Conservation (phyloP, 306 rosid genomes). For the Potentilla sterilis region DNA sequence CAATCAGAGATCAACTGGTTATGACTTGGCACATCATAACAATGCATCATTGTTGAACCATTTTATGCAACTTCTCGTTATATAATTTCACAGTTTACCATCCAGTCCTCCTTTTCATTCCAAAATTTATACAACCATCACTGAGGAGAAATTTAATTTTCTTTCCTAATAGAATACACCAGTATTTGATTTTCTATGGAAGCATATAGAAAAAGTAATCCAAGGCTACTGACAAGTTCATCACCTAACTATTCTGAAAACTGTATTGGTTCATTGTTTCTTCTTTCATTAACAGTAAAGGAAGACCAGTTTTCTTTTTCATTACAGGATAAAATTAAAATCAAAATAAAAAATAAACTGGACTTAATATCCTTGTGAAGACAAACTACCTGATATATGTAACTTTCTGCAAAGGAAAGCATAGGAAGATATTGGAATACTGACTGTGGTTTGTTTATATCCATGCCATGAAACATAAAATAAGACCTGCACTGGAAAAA, state of each 20-base stretch:
- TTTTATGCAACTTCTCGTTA: too few relatives aligned
- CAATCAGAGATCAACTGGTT: not conserved
- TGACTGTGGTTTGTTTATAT: slow-evolving; percentile 57
- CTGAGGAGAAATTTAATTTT: too few relatives aligned
- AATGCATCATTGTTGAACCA: too few relatives aligned
- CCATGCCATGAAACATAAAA: slow-evolving; percentile 92
- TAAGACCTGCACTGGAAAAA: slow-evolving; percentile 88
- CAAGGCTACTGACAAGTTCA: not conserved
- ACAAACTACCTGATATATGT: slow-evolving; percentile 75
- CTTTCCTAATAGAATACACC: not conserved
- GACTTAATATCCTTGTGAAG: slow-evolving; percentile 20
- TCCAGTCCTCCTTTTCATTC: too few relatives aligned
- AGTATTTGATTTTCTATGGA: not conserved
- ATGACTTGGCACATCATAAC: not conserved
- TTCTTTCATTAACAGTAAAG: not conserved
- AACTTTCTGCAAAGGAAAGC: slow-evolving; percentile 86
- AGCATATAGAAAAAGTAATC: not conserved
- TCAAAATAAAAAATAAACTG: not conserved
- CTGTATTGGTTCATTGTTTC: not conserved
- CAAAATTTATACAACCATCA: too few relatives aligned
- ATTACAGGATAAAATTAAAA: slow-evolving; percentile 6
- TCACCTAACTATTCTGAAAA: not conserved
- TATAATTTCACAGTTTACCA: too few relatives aligned
- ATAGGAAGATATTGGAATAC: slow-evolving; percentile 70
- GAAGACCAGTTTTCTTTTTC: slow-evolving; percentile 8